phyloP scores from a whole-genome alignment of 208 protist genomes.

The Leptomonas pyrrhocoris region DNA sequence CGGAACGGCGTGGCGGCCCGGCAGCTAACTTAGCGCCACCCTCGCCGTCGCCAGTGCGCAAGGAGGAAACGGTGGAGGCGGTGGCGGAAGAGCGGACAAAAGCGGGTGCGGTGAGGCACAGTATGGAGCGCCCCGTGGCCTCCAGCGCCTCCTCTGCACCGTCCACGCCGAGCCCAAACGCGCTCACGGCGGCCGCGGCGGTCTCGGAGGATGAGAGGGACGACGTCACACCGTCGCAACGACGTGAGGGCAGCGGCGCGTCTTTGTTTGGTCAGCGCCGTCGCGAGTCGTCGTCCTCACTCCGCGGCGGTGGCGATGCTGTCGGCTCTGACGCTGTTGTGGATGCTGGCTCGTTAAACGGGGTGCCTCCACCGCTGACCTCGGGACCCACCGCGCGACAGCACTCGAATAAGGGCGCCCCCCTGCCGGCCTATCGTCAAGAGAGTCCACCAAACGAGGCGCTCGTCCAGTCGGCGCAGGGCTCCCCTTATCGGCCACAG shows the following conservation, averaged over 20 bases:
- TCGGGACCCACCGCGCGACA: conserved; percentile 1
- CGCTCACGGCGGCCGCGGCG: conserved; percentile 18
- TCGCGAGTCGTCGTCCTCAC: neutral
- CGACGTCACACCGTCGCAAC: conserved; percentile 14
- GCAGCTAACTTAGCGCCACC: conserved; percentile 35
- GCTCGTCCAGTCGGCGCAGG: conserved; percentile 14
- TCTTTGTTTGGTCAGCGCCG: neutral
- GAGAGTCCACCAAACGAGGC: conserved; percentile 7
- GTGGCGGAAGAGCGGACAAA: neutral
- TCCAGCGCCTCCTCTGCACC: conserved; percentile 3
- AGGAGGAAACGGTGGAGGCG: conserved; percentile 9
- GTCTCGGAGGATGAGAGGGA: conserved; percentile 2
- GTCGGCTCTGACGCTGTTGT: neutral
- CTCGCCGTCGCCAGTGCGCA: conserved; percentile 35
- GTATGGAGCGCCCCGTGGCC: conserved; percentile 17
- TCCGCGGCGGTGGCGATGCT: neutral
- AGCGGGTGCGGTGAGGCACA: neutral
- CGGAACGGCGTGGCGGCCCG: conserved; percentile 12
- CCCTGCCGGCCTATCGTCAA: neutral
- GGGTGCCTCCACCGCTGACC: conserved; percentile 17
- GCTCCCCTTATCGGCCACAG: conserved; percentile 18
- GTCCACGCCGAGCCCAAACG: conserved; percentile 25
- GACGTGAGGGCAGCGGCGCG: neutral
- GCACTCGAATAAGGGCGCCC: neutral
- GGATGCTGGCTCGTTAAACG: neutral